phyloP scores from a whole-genome alignment of 1,139 yeast genomes.

The Kluyveromyces sp. region DNA sequence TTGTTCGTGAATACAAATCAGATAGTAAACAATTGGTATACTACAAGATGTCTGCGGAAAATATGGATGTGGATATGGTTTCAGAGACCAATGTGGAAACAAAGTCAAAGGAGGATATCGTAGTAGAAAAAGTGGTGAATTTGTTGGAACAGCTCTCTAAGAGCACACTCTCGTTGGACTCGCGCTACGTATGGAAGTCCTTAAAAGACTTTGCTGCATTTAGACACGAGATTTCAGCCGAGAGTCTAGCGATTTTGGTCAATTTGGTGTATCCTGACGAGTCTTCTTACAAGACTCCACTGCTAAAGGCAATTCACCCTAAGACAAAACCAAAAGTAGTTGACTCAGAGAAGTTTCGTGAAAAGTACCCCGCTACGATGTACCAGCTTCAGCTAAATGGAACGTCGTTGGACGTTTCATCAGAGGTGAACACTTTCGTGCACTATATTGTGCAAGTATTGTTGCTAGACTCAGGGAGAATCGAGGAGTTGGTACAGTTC shows the following conservation, averaged over 20 bases:
- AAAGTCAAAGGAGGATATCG: conserved; percentile 22
- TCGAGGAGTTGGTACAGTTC: conserved; percentile 45
- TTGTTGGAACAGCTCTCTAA: conserved; percentile 38
- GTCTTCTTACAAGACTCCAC: conserved; percentile 38
- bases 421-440: conserved; percentile 76
- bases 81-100: conserved; percentile 22
- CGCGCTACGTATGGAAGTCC: conserved; percentile 79
- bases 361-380: conserved; percentile 29
- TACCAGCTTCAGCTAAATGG: conserved; percentile 25
- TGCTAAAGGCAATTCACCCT: conserved; percentile 38
- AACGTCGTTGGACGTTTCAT: conserved; percentile 39
- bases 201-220: conserved; percentile 75
- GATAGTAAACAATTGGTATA: not conserved
- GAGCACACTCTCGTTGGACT: conserved; percentile 74
- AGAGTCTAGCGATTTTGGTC: conserved; percentile 49
- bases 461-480: conserved; percentile 56
- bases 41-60: conserved; percentile 18
- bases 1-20: too few relatives aligned
- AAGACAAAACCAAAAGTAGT: conserved; percentile 31
- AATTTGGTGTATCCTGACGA: conserved; percentile 45
- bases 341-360: conserved; percentile 29
- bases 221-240: conserved; percentile 55
- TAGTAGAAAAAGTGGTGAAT: conserved; percentile 28
- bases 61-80: conserved; percentile 26
- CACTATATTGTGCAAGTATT: conserved; percentile 74